Evolutionary conservation across 352 stramenopile genomes (phyloP), one percentile per base, ranked within the genome.

Genomic region (Pythium rhizo-oryzae): DNA sequence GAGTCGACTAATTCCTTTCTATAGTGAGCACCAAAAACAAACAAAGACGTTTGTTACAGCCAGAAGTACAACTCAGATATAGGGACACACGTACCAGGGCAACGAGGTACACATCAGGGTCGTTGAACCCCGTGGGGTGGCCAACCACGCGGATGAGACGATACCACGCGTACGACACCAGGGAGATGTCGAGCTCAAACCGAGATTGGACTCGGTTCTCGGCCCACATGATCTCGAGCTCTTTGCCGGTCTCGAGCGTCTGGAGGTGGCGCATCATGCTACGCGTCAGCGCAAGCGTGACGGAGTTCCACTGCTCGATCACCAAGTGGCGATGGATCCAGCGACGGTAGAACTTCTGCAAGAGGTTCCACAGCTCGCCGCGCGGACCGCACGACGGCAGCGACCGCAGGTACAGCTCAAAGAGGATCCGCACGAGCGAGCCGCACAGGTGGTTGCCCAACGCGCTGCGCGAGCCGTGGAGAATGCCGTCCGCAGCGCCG

Each of bases 321-420:
- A 96, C 88, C n/a, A 92, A 53, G 9, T 80, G 75, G n/a, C 88
- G 85, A 54, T 96, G 88, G 54, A 93, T 93, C 88, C 88, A 94
- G 9, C 88, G 84, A 0, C 88, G 82, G 51, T 87, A 96, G 60
- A 96, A 96, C 56, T 94, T 96, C 55, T 94, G 86, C 59, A 96
- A 56, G 41, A 96, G 57, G 47, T 81, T 84, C 86, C 86, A 96
- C 8, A 88, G 71, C 28, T 96, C 88, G 37, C 85, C 81, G 30
- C 83, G 75, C 8, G 87, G 85, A 8, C 88, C 88, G 37, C 85
- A 94, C 24, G 84, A 70, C 16, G 75, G 70, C 28, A 96, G 69
- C 30, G 88, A 94, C 37, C 86, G 80, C 54, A 93, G 50, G 69
- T 88, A 94, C 8, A 94, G 63, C 62, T 96, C 86, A 50, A 96